phyloP scores from a whole-genome alignment of 768 basidiomycete genomes.

The Termitomyces eurrhizus region DNA sequence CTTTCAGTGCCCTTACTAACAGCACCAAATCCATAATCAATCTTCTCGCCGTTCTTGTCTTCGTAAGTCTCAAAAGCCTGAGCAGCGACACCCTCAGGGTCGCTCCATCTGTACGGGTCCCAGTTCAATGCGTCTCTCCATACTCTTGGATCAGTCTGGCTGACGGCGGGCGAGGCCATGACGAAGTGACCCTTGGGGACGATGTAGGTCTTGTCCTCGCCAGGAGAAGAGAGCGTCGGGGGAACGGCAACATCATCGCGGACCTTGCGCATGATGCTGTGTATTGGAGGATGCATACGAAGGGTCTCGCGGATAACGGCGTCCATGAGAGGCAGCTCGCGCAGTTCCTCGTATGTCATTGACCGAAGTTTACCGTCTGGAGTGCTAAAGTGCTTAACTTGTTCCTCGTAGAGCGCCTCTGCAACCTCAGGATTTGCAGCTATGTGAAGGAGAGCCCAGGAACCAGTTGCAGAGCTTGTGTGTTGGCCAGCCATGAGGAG shows the following conservation, averaged over 20 bases:
- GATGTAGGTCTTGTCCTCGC: constrained; percentile 70
- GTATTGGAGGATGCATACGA: constrained; percentile 91
- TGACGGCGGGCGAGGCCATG: constrained; percentile 83
- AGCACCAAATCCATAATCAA: constrained; percentile 95
- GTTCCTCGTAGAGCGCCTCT: constrained; percentile 88
- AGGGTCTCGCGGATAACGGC: constrained; percentile 91
- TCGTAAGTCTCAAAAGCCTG: constrained; percentile 72
- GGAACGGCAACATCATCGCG: constrained; percentile 84
- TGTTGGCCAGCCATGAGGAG: constrained; percentile 99
- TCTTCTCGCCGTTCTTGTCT: constrained; percentile 78
- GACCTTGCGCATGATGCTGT: constrained; percentile 93
- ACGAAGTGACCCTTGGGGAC: constrained; percentile 90
- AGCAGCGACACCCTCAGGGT: constrained; percentile 77
- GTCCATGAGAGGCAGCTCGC: constrained; percentile 79
- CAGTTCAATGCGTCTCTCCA: constrained; percentile 75
- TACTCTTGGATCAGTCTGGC: constrained; percentile 78
- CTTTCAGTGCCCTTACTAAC: constrained; percentile 96
- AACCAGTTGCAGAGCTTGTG: constrained; percentile 88
- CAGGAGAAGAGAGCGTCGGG: constrained; percentile 71
- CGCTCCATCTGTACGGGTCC: constrained; percentile 84
- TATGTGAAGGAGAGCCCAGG: constrained; percentile 88
- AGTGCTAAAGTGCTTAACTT: constrained; percentile 74
- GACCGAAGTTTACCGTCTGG: constrained; percentile 77
- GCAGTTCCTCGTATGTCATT: constrained; percentile 84
- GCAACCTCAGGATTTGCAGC: constrained; percentile 71